These are phyloP conservation scores for Phytopythium helicoides DNA, from an alignment of 352 stramenopile genomes.

Conservation along the genomic window DNA sequence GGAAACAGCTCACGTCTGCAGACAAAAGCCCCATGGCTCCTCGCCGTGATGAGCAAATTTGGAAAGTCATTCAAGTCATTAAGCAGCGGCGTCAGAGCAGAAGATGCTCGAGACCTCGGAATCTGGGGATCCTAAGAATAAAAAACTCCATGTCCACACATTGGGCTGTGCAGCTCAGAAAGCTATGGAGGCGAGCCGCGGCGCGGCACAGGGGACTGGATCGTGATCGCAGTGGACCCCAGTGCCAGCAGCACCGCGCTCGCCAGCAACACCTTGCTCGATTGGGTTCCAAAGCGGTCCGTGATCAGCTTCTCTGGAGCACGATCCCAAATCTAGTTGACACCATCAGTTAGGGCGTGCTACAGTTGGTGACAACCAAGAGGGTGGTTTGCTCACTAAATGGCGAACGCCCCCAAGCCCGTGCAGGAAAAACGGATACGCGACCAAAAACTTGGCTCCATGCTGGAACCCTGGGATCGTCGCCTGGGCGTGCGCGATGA, in stretches of 20 bases:
- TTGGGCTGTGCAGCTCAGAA: too few species aligned
- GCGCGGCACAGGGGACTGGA: too few species aligned
- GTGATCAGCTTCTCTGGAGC: constrained; percentile 84
- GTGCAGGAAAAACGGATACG: constrained; percentile 95
- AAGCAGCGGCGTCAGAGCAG: too few species aligned
- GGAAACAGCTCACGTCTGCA: not conserved
- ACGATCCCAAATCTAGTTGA: constrained; percentile 66
- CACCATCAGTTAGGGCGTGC: too few species aligned
- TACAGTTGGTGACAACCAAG: too few species aligned
- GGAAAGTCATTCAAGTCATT: too few species aligned
- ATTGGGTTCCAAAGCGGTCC: constrained; percentile 43
- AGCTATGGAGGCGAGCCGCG: too few species aligned
- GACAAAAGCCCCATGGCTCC: constrained; percentile 1
- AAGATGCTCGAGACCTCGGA: too few species aligned
- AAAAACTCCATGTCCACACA: too few species aligned
- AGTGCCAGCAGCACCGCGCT: constrained; percentile 44
- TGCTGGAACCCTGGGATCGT: constrained; percentile 64
- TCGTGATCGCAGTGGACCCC: constrained; percentile 42
- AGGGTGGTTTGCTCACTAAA: constrained; percentile 64
- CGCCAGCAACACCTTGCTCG: constrained; percentile 53
- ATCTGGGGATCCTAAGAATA: too few species aligned
- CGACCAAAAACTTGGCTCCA: constrained; percentile 92
- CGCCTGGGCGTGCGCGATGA: constrained; percentile 81
- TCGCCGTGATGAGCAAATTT: not conserved
- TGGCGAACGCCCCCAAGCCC: constrained; percentile 88